phyloP scores from a whole-genome alignment of 2,329 filamentous ascomycete genomes.

The Cephalotrichum gorgonifer region DNA sequence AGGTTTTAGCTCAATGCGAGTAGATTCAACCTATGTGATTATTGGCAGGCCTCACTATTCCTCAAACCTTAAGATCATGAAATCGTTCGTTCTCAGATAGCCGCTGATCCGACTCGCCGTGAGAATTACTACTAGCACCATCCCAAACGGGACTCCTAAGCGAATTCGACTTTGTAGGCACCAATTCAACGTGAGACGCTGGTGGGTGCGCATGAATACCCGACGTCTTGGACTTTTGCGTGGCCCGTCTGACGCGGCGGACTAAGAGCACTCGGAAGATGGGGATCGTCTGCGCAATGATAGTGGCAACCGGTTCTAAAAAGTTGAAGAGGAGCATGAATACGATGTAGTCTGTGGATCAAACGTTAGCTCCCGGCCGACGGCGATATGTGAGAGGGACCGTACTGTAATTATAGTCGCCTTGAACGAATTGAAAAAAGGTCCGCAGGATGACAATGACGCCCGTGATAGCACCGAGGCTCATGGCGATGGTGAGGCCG shows the following conservation, averaged over 20 bases:
- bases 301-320: neutral
- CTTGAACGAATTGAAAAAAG: constrained; percentile 1
- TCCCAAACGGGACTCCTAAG: neutral
- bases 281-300: neutral
- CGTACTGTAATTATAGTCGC: constrained; percentile 1
- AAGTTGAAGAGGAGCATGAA: constrained; percentile 1
- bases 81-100: neutral
- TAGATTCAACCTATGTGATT: too few species aligned
- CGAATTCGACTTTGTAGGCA: neutral
- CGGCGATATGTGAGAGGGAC: neutral
- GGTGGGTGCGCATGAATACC: neutral
- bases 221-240: neutral
- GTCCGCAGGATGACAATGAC: neutral
- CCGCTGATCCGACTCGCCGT: neutral
- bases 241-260: neutral
- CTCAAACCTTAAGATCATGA: neutral
- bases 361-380: neutral
- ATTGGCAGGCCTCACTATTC: too few species aligned
- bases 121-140: neutral
- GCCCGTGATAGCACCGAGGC: neutral
- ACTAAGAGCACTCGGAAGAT: neutral
- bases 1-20: too few species aligned
- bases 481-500: neutral
- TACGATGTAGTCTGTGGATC: neutral
- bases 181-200: neutral